Evolutionary conservation across 257 asterid species (phyloP).

Genomic region (Solanum chmielewskii): DNA sequence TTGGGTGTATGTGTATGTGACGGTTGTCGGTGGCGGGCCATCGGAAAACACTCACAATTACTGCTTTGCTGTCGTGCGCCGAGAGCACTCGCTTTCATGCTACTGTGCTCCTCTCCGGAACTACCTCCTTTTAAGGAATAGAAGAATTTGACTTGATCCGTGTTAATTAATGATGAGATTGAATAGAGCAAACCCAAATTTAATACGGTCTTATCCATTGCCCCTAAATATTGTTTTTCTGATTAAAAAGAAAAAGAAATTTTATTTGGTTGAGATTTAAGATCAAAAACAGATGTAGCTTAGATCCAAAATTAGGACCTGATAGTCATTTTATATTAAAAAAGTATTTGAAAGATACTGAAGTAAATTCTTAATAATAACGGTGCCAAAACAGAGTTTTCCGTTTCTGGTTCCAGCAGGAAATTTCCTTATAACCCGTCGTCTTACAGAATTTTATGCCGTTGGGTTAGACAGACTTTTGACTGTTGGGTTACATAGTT

Average conservation of each 20-base stretch:
- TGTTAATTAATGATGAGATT: background rate
- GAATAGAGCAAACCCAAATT: background rate
- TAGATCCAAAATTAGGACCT: background rate
- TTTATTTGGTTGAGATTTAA: background rate
- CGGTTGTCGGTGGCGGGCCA: background rate
- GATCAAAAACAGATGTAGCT: background rate
- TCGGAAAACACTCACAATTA: background rate
- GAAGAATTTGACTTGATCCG: background rate
- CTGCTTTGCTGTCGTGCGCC: background rate
- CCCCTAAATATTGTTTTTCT: background rate
- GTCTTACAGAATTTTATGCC: background rate
- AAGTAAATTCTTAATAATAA: background rate
- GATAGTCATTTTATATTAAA: background rate
- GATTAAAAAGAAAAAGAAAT: background rate
- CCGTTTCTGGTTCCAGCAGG: background rate
- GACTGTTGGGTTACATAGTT: background rate
- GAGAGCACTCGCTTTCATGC: background rate
- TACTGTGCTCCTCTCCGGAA: background rate
- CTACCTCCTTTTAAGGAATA: background rate
- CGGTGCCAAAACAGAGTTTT: background rate
- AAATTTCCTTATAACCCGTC: background rate
- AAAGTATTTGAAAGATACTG: background rate
- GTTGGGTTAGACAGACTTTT: background rate
- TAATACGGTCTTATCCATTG: background rate
- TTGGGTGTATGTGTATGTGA: background rate